Conservation (phyloP, 176 grass and related monocot species). For the Oryza punctata region DNA sequence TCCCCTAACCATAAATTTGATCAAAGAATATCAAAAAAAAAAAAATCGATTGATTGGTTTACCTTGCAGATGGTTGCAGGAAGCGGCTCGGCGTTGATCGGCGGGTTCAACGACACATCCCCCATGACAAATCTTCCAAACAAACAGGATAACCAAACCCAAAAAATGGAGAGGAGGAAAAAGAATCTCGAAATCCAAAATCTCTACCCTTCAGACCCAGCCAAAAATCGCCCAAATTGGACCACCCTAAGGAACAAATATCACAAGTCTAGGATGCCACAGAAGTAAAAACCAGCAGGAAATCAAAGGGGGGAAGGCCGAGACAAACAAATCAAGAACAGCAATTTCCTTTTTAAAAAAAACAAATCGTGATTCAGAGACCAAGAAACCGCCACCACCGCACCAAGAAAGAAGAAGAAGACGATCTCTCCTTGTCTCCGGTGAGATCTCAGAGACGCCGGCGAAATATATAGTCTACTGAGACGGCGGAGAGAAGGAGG, state of each 20-base stretch:
- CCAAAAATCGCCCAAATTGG: conserved; percentile 9
- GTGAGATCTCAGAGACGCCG: not conserved
- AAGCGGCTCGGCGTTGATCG: conserved; percentile 26
- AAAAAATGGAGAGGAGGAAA: not conserved
- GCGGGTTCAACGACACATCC: conserved; percentile 38
- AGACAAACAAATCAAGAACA: not conserved
- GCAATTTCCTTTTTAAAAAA: not conserved
- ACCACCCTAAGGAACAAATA: no score
- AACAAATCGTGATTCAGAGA: not conserved
- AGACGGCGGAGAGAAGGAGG: not conserved
- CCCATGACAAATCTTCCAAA: conserved; percentile 37
- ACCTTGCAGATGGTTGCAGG: conserved; percentile 14
- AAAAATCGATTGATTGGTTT: not conserved
- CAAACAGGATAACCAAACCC: conserved; percentile 2
- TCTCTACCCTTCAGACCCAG: not conserved
- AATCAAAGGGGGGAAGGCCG: no score
- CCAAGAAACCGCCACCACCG: not conserved
- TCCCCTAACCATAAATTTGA: not conserved
- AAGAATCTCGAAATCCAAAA: not conserved
- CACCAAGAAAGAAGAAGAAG: no score
- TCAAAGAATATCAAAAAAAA: not conserved
- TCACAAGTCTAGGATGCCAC: no score
- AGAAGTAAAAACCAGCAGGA: no score
- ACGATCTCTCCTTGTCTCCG: not conserved
- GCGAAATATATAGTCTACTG: conserved; percentile 2